These are phyloP conservation scores for Entonaema liquescens DNA, from an alignment of 495 filamentous ascomycete species.

Conservation along the genomic window DNA sequence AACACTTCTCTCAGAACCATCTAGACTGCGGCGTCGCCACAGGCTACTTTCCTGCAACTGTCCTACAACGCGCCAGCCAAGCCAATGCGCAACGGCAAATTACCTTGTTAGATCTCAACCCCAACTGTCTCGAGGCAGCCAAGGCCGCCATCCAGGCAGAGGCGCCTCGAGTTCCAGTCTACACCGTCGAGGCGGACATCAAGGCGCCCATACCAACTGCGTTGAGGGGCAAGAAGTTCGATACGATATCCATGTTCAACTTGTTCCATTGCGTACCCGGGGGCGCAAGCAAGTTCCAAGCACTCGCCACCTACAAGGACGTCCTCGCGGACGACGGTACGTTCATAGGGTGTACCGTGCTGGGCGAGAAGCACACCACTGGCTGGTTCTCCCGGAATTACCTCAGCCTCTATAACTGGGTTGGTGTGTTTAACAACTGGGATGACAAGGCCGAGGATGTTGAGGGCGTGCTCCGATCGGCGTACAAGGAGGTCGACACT, in stretches of 20 bases:
- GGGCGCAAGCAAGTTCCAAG: constrained; percentile 19
- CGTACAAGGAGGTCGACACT: constrained; percentile 46
- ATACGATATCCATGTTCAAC: constrained; percentile 53
- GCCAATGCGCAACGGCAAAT: constrained; percentile 25
- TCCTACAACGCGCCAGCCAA: constrained; percentile 17
- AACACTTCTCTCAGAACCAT: constrained; percentile 45
- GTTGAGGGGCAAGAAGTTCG: constrained; percentile 35
- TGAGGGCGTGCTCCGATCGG: constrained; percentile 45
- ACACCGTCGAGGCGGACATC: constrained; percentile 34
- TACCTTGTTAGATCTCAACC: constrained; percentile 47
- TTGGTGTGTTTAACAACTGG: constrained; percentile 44
- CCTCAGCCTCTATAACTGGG: constrained; percentile 42
- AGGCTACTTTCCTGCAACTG: constrained; percentile 46
- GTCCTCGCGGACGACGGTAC: constrained; percentile 46
- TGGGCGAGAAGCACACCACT: constrained; percentile 47
- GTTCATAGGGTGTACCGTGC: constrained; percentile 47
- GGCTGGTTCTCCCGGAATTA: constrained; percentile 49
- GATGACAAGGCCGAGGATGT: constrained; percentile 44
- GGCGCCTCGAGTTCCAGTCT: constrained; percentile 13
- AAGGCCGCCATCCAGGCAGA: constrained; percentile 19
- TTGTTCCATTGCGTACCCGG: constrained; percentile 53
- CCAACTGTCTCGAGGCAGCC: constrained; percentile 33
- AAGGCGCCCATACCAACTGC: constrained; percentile 24
- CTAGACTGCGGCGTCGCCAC: constrained; percentile 54
- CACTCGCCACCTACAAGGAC: constrained; percentile 39